These are phyloP conservation scores for Xylaria telfairii DNA, from an alignment of 495 filamentous ascomycete genomes.

Conservation along the genomic window DNA sequence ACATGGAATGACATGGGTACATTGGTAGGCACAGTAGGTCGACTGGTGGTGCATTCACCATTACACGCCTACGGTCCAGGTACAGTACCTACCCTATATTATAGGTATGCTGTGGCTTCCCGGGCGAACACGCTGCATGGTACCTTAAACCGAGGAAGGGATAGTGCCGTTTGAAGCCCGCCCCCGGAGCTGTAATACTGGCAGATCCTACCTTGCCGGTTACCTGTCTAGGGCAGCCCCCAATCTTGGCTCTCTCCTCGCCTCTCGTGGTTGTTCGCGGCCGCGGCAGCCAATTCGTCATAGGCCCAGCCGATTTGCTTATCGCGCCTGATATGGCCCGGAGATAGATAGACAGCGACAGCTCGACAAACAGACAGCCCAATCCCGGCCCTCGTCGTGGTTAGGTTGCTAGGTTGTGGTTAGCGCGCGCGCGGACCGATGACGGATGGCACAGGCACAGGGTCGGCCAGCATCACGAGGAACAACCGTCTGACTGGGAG, in stretches of 20 bases:
- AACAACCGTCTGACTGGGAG: constrained; percentile 33
- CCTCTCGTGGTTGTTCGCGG: background rate
- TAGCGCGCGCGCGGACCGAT: constrained; percentile 41
- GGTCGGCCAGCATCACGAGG: constrained; percentile 42
- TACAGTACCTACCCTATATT: background rate
- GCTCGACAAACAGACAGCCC: background rate
- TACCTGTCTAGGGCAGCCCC: background rate
- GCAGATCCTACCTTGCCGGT: no score
- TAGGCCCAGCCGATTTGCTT: constrained; percentile 18
- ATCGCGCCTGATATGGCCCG: constrained; percentile 9
- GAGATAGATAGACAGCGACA: background rate
- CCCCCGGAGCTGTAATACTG: no score
- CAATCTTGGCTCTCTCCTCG: background rate
- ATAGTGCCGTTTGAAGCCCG: background rate
- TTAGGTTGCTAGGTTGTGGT: constrained; percentile 11
- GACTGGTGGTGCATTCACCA: background rate
- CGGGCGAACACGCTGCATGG: background rate
- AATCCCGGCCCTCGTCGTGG: background rate
- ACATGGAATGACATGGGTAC: no score
- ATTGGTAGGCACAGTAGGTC: no score
- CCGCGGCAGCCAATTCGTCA: constrained; percentile 18
- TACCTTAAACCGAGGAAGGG: constrained; percentile 2
- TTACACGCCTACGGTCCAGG: background rate
- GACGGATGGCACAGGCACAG: constrained; percentile 45
- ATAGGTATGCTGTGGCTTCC: constrained; percentile 7